A percentile compares a stretch with the other conserved stretches of the same genome.
phyloP scores from a whole-genome alignment of 208 protist genomes.

The Entamoeba moshkovskii region DNA sequence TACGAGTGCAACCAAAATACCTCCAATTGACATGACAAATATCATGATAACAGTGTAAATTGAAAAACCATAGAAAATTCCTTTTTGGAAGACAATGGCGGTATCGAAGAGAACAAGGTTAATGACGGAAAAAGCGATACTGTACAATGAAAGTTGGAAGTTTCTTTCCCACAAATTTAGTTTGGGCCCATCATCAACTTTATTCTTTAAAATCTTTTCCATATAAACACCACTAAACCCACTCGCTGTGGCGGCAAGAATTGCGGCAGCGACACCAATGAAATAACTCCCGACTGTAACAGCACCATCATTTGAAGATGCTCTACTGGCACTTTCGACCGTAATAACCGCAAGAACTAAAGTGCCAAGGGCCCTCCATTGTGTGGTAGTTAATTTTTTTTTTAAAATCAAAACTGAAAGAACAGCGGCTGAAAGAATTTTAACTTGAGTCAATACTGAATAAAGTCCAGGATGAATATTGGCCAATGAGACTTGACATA shows the following conservation, averaged over 20 bases:
- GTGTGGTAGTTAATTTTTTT: background rate
- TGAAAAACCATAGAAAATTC: background rate
- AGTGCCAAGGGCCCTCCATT: background rate
- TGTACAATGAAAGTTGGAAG: background rate
- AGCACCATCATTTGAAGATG: background rate
- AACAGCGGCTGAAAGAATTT: background rate
- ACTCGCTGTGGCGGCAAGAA: background rate
- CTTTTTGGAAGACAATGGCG: background rate
- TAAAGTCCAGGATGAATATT: background rate
- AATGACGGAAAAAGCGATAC: background rate
- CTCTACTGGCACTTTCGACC: background rate
- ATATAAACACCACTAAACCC: background rate
- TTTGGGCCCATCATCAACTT: background rate
- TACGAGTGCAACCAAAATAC: background rate
- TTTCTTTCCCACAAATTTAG: background rate
- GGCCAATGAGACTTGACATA: background rate
- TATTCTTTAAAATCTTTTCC: background rate
- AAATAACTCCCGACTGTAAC: background rate
- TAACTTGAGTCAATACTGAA: background rate
- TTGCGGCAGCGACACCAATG: background rate
- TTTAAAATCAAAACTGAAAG: background rate
- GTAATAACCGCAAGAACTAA: background rate
- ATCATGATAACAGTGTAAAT: background rate
- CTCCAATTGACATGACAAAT: background rate
- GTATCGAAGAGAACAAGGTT: background rate